Evolutionary conservation across 495 filamentous ascomycete genomes (phyloP).

Genomic region (Daldinia bambusicola): DNA sequence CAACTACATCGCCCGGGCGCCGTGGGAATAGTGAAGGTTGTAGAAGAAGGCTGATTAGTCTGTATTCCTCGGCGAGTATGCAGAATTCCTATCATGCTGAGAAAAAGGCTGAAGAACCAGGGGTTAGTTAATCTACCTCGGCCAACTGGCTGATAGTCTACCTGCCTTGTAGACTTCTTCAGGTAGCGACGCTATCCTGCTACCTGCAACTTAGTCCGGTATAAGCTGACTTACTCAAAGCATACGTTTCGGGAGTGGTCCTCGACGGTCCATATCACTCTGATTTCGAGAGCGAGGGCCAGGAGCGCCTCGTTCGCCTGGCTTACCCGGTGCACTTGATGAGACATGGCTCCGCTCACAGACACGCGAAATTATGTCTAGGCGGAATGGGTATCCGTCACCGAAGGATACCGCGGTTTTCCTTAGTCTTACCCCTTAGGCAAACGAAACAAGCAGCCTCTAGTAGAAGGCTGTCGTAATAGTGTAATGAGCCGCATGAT

Average conservation of each 20-base stretch:
- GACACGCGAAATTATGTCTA: constrained; percentile 1
- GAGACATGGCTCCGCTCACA: constrained; percentile 27
- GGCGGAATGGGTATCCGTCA: constrained; percentile 7
- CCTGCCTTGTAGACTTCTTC: constrained; percentile 7
- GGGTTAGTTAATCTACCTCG: constrained; percentile 20
- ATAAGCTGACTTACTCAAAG: constrained; percentile 28
- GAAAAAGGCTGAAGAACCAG: constrained; percentile 11
- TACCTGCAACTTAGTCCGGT: background rate
- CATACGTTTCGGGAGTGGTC: constrained; percentile 10
- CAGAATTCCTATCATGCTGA: constrained; percentile 6
- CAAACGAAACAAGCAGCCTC: constrained; percentile 17
- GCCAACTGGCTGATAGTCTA: constrained; percentile 9
- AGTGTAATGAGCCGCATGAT: constrained; percentile 14
- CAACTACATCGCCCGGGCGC: constrained; percentile 47
- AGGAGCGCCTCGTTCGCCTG: constrained; percentile 1
- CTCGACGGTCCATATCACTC: constrained; percentile 5
- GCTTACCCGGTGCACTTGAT: constrained; percentile 2
- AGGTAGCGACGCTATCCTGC: constrained; percentile 16
- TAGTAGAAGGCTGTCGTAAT: constrained; percentile 13
- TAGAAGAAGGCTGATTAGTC: constrained; percentile 4
- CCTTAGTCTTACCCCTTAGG: constrained; percentile 22
- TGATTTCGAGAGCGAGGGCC: constrained; percentile 11
- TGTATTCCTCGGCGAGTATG: constrained; percentile 28
- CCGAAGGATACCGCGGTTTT: constrained; percentile 4
- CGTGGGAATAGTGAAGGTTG: constrained; percentile 42